Evolutionary conservation across 75 land plant species (phyloP).

Genomic region (Chamaecyparis obtusa): DNA sequence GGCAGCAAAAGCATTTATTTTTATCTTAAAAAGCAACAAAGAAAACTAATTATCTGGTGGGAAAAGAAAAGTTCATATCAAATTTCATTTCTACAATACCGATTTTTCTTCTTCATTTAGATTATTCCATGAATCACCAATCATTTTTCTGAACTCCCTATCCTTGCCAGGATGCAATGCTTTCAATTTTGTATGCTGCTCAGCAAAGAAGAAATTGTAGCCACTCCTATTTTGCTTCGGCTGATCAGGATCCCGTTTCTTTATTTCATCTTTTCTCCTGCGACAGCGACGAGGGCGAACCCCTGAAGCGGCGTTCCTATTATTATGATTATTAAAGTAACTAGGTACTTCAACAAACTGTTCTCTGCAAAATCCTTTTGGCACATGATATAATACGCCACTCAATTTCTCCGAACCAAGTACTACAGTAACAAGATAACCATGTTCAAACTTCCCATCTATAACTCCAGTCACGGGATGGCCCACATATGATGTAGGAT

Average conservation of each 20-base stretch:
- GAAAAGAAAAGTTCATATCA: too few relatives aligned
- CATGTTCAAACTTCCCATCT: conserved; percentile 88
- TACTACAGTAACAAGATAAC: conserved; percentile 78
- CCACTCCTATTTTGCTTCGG: conserved; percentile 83
- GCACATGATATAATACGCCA: conserved; percentile 79
- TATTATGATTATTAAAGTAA: not conserved
- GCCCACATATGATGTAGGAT: conserved; percentile 26
- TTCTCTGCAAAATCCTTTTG: conserved; percentile 20
- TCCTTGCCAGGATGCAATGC: conserved; percentile 62
- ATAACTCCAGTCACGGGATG: conserved; percentile 70
- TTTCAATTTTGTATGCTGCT: conserved; percentile 60
- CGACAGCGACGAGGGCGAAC: conserved; percentile 35
- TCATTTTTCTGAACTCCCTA: conserved; percentile 83
- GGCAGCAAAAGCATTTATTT: not conserved
- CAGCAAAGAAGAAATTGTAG: conserved; percentile 83
- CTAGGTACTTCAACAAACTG: conserved; percentile 23
- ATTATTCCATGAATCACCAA: conserved; percentile 88
- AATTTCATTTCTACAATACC: conserved; percentile 34
- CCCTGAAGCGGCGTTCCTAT: conserved; percentile 18
- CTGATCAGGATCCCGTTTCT: conserved; percentile 64
- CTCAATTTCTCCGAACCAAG: conserved; percentile 65
- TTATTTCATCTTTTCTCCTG: conserved; percentile 49
- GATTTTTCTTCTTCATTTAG: conserved; percentile 69
- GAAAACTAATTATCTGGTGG: not conserved
- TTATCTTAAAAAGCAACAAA: not conserved